Conservation (phyloP, 2,329 filamentous ascomycete species). For the Fusarium kyushuense region DNA sequence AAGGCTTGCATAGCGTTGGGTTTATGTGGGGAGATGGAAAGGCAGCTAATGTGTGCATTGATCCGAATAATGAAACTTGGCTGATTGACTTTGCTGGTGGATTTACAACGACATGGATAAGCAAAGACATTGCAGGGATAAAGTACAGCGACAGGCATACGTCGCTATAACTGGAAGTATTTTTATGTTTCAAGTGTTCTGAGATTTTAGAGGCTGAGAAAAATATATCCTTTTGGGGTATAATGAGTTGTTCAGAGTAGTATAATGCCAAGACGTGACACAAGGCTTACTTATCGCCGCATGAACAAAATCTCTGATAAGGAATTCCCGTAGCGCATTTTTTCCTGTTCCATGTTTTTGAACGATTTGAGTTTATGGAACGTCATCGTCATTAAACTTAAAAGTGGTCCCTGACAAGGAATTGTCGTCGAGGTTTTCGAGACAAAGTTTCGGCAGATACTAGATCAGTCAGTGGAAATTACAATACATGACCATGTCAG, state of each 20-base stretch:
- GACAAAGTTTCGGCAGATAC: not conserved
- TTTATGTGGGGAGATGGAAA: constrained; percentile 17
- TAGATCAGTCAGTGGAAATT: not conserved
- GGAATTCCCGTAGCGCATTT: not conserved
- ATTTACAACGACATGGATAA: not conserved
- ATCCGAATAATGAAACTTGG: constrained; percentile 6
- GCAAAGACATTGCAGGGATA: not conserved
- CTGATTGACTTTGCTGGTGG: constrained; percentile 15
- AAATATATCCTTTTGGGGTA: not conserved
- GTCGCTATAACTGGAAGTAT: not conserved
- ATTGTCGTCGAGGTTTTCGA: too few species aligned
- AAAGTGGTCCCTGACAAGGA: not conserved
- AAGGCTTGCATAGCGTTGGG: not conserved
- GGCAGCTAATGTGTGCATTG: constrained; percentile 1
- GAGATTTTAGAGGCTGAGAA: not conserved
- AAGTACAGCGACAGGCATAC: not conserved
- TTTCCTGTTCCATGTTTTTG: not conserved
- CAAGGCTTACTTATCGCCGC: not conserved
- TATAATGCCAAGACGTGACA: not conserved
- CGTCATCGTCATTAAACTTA: constrained; percentile 2
- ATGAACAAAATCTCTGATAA: not conserved
- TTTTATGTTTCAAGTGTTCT: not conserved
- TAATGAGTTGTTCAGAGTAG: not conserved
- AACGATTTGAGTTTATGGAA: not conserved
- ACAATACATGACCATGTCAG: not conserved